Evolutionary conservation across 768 basidiomycete genomes (phyloP), one percentile per base, ranked within the genome.

Genomic region (Suillus clintonianus): DNA sequence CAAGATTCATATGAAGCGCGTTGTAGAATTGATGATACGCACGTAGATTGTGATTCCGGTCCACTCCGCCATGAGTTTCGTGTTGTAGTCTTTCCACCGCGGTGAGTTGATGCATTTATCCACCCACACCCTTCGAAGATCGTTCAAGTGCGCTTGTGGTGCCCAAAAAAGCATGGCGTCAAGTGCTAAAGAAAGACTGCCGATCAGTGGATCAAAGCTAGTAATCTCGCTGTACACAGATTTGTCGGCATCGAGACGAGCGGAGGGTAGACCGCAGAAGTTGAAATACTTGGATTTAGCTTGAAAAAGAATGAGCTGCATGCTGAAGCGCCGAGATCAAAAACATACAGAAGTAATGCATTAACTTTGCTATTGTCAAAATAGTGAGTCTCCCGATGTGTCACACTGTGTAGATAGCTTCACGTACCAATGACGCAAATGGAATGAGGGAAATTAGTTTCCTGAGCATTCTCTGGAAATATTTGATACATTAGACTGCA

Each of bases 221-320:
- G 59, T 4, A 11, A 55, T 24, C 24, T 55, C 14, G 47, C 36
- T 64, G 42, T 71, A 70, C 14, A 86, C 75, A 19, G 81, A 82
- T 62, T 80, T 78, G 62, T 81, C 75, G 2, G 80, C 76, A 41
- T 78, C 72, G 15, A 86, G 73, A 5, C 85, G 83, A 4, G 82
- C 82, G 42, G 69, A 70, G 3, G 77, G 73, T 69, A 85, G 80
- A 5, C 85, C 84, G 64, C 83, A 74, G 58, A 80, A 82, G 66
- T 85, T 79, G 39, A 78, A 67, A 58, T 83, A 85, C 34, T 78
- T 70, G n/a, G 67, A 61, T 73, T 66, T 78, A 11, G 63, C 71
- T 71, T 54, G 13, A 57, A 55, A 13, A 61, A 61, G 8, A 8
- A 27, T 51, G 13, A 27, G 37, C 7, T 19, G n/a, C 50, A 43